These are phyloP conservation scores for Penicillium sp. DNA, from an alignment of 2,329 filamentous ascomycete species.

Conservation along the genomic window DNA sequence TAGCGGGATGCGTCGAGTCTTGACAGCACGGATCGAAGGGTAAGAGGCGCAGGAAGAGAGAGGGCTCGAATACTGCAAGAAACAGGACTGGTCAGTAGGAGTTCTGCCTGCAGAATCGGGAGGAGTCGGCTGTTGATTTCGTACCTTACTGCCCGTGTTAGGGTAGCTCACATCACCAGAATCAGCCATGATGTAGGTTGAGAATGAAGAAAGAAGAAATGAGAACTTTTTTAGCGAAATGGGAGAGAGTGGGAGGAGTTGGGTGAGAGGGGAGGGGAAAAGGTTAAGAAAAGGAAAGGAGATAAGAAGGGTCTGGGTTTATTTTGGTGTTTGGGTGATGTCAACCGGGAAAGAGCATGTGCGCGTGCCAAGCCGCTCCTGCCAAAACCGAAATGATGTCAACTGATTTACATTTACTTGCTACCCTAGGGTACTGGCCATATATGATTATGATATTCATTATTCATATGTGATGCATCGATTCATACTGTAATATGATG, in stretches of 20 bases:
- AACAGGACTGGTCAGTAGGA: constrained; percentile 17
- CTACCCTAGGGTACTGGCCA: no score
- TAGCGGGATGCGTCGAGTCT: constrained; percentile 20
- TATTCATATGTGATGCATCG: no score
- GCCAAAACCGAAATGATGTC: background rate
- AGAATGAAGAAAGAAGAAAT: constrained; percentile 9
- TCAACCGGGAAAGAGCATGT: constrained; percentile 25
- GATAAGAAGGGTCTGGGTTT: constrained; percentile 6
- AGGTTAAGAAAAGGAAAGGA: constrained; percentile 18
- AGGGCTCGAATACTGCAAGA: constrained; percentile 17
- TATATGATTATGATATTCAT: no score
- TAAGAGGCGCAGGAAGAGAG: no score
- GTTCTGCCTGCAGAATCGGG: constrained; percentile 4
- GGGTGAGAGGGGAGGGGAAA: constrained; percentile 6
- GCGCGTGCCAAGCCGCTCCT: constrained; percentile 21
- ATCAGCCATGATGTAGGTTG: constrained; percentile 35
- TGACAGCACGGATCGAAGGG: background rate
- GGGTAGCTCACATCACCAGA: constrained; percentile 44
- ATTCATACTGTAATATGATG: no score
- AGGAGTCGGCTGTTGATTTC: constrained; percentile 11
- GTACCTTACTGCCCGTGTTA: constrained; percentile 46
- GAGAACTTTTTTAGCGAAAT: background rate
- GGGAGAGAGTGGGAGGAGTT: background rate
- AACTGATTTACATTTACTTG: no score
- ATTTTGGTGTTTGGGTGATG: constrained; percentile 28